phyloP scores from a whole-genome alignment of 2,329 filamentous ascomycete species.

The Microdochium trichocladiopsis region DNA sequence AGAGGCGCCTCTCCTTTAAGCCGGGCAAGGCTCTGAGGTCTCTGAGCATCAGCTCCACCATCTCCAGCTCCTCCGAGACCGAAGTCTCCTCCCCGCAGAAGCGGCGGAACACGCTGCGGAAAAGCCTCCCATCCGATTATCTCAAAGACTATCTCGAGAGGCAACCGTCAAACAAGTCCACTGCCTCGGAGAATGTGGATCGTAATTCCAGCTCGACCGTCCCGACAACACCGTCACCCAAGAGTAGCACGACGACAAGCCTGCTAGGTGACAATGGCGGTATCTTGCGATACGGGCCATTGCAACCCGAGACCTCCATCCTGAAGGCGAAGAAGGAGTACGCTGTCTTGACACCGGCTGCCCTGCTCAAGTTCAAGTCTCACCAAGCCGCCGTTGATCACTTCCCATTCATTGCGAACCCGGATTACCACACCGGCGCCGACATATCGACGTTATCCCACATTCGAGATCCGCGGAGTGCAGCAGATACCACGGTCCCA shows the following conservation, averaged over 20 bases:
- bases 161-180: conserved; percentile 18
- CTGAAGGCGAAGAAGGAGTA: conserved; percentile 43
- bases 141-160: conserved; percentile 15
- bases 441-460: conserved; percentile 16
- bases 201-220: conserved; percentile 19
- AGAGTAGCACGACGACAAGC: conserved; percentile 17
- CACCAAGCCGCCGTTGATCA: conserved; percentile 37
- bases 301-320: conserved; percentile 42
- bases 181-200: conserved; percentile 16
- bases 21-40: conserved; percentile 21
- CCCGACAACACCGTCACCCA: conserved; percentile 19
- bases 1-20: conserved; percentile 13
- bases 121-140: conserved; percentile 12
- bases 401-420: conserved; percentile 33
- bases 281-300: conserved; percentile 34
- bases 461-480: conserved; percentile 8
- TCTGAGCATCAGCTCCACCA: conserved; percentile 21
- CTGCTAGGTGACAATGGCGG: conserved; percentile 15
- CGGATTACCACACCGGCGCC: conserved; percentile 21
- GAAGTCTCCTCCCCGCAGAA: conserved; percentile 10
- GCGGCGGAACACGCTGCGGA: conserved; percentile 13
- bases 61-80: conserved; percentile 17
- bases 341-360: conserved; percentile 42
- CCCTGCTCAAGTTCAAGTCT: conserved; percentile 42
- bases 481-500: conserved; percentile 34